A percentile compares a stretch with the other conserved stretches of the same genome.
Conservation (phyloP, 768 basidiomycete species). For the Amanita rubescens region DNA sequence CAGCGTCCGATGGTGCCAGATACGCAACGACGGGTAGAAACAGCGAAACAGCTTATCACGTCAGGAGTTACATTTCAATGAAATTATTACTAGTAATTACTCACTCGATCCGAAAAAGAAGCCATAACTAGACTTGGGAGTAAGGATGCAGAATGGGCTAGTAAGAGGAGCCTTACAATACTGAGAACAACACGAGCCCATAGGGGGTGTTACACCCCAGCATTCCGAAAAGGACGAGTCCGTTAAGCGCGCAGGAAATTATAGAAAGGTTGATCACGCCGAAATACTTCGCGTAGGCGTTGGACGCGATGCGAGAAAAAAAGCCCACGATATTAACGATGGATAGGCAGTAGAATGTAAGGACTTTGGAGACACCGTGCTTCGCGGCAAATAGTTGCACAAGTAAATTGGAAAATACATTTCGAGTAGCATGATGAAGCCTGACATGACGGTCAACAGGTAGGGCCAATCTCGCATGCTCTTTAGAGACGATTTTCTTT, state of each 20-base stretch:
- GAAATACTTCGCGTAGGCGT: background rate
- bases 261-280: slow-evolving; percentile 6
- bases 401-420: slow-evolving; percentile 8
- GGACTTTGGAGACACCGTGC: slow-evolving; percentile 4
- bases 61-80: background rate
- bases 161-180: background rate
- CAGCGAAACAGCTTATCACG: slow-evolving; percentile 3
- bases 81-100: background rate
- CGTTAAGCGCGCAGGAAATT: background rate
- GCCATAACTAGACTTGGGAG: slow-evolving; percentile 1
- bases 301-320: slow-evolving; percentile 1
- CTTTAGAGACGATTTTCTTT: background rate
- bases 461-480: slow-evolving; percentile 8
- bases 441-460: background rate
- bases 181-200: slow-evolving; percentile 4
- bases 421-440: slow-evolving; percentile 1
- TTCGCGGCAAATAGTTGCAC: slow-evolving; percentile 7
- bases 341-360: slow-evolving; percentile 4
- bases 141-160: background rate
- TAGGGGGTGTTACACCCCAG: slow-evolving; percentile 1
- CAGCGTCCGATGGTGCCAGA: slow-evolving; percentile 5
- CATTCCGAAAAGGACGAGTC: slow-evolving; percentile 2
- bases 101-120: slow-evolving; percentile 8
- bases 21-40: slow-evolving; percentile 1
- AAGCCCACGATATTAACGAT: slow-evolving; percentile 2